Evolutionary conservation across 805 yeast genomes (phyloP).

Genomic region (Candida maesae): DNA sequence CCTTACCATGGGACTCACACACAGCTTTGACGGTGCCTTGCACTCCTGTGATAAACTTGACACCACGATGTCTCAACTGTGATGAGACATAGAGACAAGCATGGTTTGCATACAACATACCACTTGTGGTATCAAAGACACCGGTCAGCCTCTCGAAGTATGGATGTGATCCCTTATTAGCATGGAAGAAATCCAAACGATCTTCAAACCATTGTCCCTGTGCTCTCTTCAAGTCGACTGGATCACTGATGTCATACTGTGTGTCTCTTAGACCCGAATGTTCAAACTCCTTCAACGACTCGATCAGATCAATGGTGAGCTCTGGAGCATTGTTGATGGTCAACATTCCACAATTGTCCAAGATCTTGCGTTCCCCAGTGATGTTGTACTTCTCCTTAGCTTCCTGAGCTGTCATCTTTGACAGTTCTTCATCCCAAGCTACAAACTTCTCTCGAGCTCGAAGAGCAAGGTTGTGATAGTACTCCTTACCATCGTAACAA

Average conservation of each 20-base stretch:
- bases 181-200: slow-evolving; percentile 22
- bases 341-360: slow-evolving; percentile 10
- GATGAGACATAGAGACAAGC: slow-evolving; percentile 29
- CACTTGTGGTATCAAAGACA: slow-evolving; percentile 27
- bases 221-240: slow-evolving; percentile 30
- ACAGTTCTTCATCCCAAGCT: slow-evolving; percentile 13
- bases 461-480: slow-evolving; percentile 28
- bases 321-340: slow-evolving; percentile 6
- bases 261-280: slow-evolving; percentile 6
- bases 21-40: slow-evolving; percentile 26
- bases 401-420: slow-evolving; percentile 2
- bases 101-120: slow-evolving; percentile 31
- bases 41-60: slow-evolving; percentile 30
- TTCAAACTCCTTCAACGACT: slow-evolving; percentile 17
- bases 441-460: slow-evolving; percentile 11
- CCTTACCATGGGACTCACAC: slow-evolving; percentile 13
- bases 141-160: slow-evolving; percentile 21
- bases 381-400: slow-evolving; percentile 8
- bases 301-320: neutral
- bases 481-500: slow-evolving; percentile 31
- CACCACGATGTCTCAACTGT: slow-evolving; percentile 28
- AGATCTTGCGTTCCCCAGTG: slow-evolving; percentile 3
- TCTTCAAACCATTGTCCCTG: slow-evolving; percentile 25
- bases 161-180: slow-evolving; percentile 9
- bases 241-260: slow-evolving; percentile 26